phyloP scores from a whole-genome alignment of 192 early-diverging fungal genomes.

The Backusella macrospora region DNA sequence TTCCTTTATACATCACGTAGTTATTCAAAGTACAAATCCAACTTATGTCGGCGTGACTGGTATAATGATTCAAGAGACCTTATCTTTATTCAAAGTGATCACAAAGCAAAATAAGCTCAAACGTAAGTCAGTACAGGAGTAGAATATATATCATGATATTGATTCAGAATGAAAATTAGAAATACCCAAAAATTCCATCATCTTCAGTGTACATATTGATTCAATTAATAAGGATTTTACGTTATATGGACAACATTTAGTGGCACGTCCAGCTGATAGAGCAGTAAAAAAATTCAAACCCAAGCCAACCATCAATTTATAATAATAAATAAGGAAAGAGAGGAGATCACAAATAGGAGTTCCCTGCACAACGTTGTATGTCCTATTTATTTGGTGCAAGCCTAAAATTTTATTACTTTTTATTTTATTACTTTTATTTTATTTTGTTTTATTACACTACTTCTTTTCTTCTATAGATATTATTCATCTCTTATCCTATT shows the following conservation, averaged over 20 bases:
- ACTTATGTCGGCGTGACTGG: slow-evolving; percentile 76
- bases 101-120: slow-evolving; percentile 65
- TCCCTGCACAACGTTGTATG: not conserved
- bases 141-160: not conserved
- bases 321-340: slow-evolving; percentile 14
- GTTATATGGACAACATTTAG: slow-evolving; percentile 11
- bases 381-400: slow-evolving; percentile 5
- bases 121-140: slow-evolving; percentile 45
- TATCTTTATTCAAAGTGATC: slow-evolving; percentile 82
- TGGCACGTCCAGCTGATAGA: slow-evolving; percentile 20
- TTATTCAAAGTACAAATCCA: slow-evolving; percentile 76
- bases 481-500: too few species aligned
- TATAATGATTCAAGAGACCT: slow-evolving; percentile 88
- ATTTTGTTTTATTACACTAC: not conserved
- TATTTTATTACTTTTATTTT: not conserved
- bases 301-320: slow-evolving; percentile 14
- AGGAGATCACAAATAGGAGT: slow-evolving; percentile 11
- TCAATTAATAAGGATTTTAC: slow-evolving; percentile 4
- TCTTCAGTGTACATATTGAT: slow-evolving; percentile 12
- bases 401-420: not conserved
- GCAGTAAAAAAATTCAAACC: slow-evolving; percentile 20
- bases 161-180: not conserved
- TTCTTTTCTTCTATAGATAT: too few species aligned
- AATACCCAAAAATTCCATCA: slow-evolving; percentile 18
- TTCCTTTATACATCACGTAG: slow-evolving; percentile 32